Base-by-base conservation (phyloP, 1,284 basidiomycete genomes). In the Puccinia polysora region DNA sequence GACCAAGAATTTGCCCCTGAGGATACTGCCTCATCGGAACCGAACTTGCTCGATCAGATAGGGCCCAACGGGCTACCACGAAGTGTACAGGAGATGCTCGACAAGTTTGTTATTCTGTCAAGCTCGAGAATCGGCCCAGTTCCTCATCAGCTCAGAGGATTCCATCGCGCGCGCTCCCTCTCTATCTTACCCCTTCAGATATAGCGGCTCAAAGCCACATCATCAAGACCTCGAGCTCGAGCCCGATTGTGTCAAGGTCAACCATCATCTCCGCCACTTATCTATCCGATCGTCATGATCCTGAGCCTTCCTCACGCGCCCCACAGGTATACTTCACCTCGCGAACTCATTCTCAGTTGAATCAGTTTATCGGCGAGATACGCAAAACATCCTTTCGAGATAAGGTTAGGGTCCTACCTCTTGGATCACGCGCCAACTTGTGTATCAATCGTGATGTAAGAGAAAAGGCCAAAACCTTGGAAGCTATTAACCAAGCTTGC, bases 401-500 rank as follows among this genome's bases (percentile, higher is more conserved):
- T 80, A 60, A 77, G 75, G 30, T 47, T 50, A 73, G 90, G 28
- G 83, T 87, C 0, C 89, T 94, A 5, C 85, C 91, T 5, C 84
- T 98, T 2, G 95, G 89, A 1, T 92, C 91, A n/a, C 85, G 95
- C 40, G 90, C 88, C 78, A 93, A 96, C 77, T 84, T 97, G 20
- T 98, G 95, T 79, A 91, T 98, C 76, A 91, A 97, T 78, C 88
- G 91, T 34, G 84, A 86, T 28, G 83, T 94, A 12, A 84, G 85
- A 56, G 81, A 82, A 0, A 85, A 79, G 6, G 79, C 77, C 1
- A 64, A 83, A 59, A 82, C 82, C 0, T 83, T 84, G 14, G 86
- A 86, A n/a, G 88, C 93, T 75, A 81, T 98, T 73, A 95, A 97
- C 77, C 95, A 98, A 79, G 87, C 86, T 36, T 98, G 95, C 80